Conservation (phyloP, 306 rosid genomes). For the Cucurbita pepo region DNA sequence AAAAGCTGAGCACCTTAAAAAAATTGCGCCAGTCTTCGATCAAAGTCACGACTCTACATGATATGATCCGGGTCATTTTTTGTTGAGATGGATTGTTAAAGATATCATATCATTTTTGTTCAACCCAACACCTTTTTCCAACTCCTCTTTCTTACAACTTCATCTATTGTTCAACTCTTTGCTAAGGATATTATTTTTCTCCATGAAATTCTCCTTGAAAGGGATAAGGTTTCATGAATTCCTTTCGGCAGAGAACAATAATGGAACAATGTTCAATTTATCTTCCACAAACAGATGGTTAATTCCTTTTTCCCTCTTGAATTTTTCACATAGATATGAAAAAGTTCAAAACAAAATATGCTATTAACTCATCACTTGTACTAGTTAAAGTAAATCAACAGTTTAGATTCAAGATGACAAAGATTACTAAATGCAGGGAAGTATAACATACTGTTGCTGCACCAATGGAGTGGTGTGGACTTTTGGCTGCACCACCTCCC, state of each 20-base stretch:
- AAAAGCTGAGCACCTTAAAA: no score
- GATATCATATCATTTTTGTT: not conserved
- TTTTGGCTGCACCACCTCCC: slow-evolving; percentile 68
- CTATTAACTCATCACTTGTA: not conserved
- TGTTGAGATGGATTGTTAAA: not conserved
- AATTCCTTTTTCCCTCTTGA: not conserved
- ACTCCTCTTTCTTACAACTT: not conserved
- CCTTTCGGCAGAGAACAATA: no score
- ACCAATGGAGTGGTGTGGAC: slow-evolving; percentile 39
- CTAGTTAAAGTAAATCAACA: not conserved
- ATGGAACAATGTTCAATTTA: no score
- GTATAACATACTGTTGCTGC: slow-evolving; percentile 41
- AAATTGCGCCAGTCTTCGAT: no score
- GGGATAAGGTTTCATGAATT: no score
- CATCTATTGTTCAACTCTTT: no score
- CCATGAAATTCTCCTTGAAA: no score
- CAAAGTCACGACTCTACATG: no score
- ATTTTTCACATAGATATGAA: not conserved
- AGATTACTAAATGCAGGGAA: slow-evolving; percentile 6
- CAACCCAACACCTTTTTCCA: not conserved
- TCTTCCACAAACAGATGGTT: not conserved
- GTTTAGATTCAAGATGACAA: not conserved
- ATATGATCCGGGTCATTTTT: no score
- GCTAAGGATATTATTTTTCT: no score
- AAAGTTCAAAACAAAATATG: no score